These are phyloP conservation scores for Hsuehochloa calcarea DNA, from an alignment of 176 grass and related monocot genomes.

Conservation along the genomic window DNA sequence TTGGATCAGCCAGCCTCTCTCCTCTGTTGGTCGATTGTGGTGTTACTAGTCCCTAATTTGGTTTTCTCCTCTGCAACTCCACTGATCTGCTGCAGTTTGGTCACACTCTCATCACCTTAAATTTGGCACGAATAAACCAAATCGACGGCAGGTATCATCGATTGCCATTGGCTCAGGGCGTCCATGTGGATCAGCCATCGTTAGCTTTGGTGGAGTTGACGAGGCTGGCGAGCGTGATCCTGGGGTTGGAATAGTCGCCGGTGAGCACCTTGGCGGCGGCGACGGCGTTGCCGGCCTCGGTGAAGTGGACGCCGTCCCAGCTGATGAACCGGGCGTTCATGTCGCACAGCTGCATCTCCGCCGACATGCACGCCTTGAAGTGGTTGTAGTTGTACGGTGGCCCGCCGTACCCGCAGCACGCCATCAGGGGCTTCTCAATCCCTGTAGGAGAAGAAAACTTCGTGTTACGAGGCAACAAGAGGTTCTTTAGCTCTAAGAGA, in stretches of 20 bases:
- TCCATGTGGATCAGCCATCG: not conserved
- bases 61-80: not conserved
- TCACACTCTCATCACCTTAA: not conserved
- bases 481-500: not conserved
- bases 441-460: constrained; percentile 1
- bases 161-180: not conserved
- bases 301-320: constrained; percentile 82
- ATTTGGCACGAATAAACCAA: not conserved
- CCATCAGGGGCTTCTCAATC: constrained; percentile 64
- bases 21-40: not conserved
- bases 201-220: constrained; percentile 45
- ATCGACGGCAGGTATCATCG: not conserved
- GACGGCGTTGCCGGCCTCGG: constrained; percentile 57
- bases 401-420: constrained; percentile 80
- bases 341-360: constrained; percentile 52
- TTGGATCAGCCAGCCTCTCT: not conserved
- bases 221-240: constrained; percentile 51
- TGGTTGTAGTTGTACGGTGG: constrained; percentile 83
- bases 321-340: constrained; percentile 53
- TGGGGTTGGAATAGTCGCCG: constrained; percentile 58
- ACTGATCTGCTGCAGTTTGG: not conserved
- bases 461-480: too few relatives aligned
- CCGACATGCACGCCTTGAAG: constrained; percentile 52
- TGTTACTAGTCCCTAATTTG: not conserved
- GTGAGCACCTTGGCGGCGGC: constrained; percentile 60